phyloP scores from a whole-genome alignment of 257 asterid species.

The Ilex aquifolium region DNA sequence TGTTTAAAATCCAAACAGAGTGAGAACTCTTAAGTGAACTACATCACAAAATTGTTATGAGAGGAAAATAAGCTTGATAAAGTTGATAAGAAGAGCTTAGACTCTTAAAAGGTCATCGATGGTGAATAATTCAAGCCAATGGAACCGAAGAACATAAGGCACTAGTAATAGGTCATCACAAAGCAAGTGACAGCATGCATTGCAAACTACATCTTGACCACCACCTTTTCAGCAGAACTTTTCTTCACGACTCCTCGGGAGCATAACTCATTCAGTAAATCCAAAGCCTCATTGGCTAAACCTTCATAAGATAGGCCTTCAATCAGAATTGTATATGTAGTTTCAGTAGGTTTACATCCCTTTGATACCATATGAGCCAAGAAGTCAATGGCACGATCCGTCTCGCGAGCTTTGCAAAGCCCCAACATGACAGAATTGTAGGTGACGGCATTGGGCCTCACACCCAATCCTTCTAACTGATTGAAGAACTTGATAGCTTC shows the following conservation, averaged over 20 bases:
- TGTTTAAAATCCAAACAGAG: no score
- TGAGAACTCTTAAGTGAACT: no score
- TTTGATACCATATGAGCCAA: slow-evolving; percentile 59
- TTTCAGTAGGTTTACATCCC: slow-evolving; percentile 82
- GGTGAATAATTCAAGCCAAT: background rate
- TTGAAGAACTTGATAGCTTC: slow-evolving; percentile 59
- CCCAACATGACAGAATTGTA: slow-evolving; percentile 75
- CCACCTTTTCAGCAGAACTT: slow-evolving; percentile 57
- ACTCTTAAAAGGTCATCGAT: background rate
- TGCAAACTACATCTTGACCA: slow-evolving; percentile 28
- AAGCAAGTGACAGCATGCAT: slow-evolving; percentile 4
- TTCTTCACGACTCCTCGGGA: slow-evolving; percentile 56
- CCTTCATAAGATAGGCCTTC: slow-evolving; percentile 79
- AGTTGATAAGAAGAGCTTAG: no score
- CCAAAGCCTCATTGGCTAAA: slow-evolving; percentile 58
- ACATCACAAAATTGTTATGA: no score
- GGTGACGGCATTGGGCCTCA: slow-evolving; percentile 58
- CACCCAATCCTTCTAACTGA: slow-evolving; percentile 54
- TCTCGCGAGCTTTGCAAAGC: slow-evolving; percentile 72
- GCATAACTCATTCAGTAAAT: slow-evolving; percentile 60
- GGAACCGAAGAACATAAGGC: background rate
- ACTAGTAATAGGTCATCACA: background rate
- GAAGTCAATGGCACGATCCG: slow-evolving; percentile 75
- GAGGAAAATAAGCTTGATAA: no score
- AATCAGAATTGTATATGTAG: slow-evolving; percentile 68